These are phyloP conservation scores for Penicillium cataractarum DNA, from an alignment of 495 filamentous ascomycete species.

Conservation along the genomic window DNA sequence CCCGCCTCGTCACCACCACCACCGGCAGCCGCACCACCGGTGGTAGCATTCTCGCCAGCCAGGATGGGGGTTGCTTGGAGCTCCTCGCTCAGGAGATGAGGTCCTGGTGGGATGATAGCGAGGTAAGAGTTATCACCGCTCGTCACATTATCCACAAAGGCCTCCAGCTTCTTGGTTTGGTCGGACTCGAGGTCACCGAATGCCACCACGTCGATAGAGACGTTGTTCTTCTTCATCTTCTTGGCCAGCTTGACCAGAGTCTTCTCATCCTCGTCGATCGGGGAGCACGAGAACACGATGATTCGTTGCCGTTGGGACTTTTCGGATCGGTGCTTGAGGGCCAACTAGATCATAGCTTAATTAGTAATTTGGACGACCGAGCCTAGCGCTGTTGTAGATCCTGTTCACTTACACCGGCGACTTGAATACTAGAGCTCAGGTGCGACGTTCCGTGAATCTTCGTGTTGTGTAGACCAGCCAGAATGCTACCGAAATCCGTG, in stretches of 20 bases:
- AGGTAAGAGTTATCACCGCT: slow-evolving; percentile 87
- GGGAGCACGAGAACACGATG: slow-evolving; percentile 92
- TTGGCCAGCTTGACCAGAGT: slow-evolving; percentile 85
- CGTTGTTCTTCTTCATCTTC: slow-evolving; percentile 97
- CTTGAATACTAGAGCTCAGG: slow-evolving; percentile 89
- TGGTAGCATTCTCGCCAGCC: slow-evolving; percentile 68
- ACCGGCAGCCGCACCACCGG: slow-evolving; percentile 51
- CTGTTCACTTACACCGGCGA: slow-evolving; percentile 74
- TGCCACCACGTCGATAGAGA: slow-evolving; percentile 88
- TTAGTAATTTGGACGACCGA: background rate
- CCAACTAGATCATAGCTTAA: slow-evolving; percentile 61
- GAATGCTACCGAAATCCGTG: slow-evolving; percentile 90
- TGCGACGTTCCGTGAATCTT: slow-evolving; percentile 89
- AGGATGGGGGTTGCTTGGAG: slow-evolving; percentile 92
- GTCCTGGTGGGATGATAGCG: slow-evolving; percentile 86
- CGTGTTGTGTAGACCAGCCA: slow-evolving; percentile 89
- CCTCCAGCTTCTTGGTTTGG: slow-evolving; percentile 86
- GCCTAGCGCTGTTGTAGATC: background rate
- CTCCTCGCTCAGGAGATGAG: slow-evolving; percentile 87
- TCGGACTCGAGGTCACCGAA: slow-evolving; percentile 94
- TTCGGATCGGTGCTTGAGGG: slow-evolving; percentile 97
- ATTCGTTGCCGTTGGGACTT: slow-evolving; percentile 94
- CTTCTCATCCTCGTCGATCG: slow-evolving; percentile 86
- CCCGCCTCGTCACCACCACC: slow-evolving; percentile 71
- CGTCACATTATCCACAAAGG: slow-evolving; percentile 91